Conservation (phyloP, 768 basidiomycete genomes). For the Leucogyrophana mollusca region DNA sequence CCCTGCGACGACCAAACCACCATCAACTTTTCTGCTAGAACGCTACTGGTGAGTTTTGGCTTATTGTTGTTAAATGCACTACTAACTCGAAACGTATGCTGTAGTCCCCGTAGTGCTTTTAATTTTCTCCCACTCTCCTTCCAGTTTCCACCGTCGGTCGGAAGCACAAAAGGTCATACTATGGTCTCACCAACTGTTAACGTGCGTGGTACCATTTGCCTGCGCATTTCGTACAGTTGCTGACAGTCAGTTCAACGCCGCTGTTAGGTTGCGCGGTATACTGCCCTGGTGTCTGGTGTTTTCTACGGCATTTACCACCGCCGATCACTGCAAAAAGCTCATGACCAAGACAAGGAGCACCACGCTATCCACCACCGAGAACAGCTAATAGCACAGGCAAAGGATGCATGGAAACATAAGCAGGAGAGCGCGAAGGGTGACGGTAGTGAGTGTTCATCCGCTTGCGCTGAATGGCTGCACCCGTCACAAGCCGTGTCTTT, state of each 20-base stretch:
- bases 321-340: conserved; percentile 79
- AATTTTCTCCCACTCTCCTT: conserved; percentile 15
- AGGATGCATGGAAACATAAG: conserved; percentile 87
- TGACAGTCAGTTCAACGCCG: conserved; percentile 6
- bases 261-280: conserved; percentile 89
- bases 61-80: neutral
- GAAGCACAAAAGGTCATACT: conserved; percentile 13
- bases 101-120: too few relatives aligned
- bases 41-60: conserved; percentile 7
- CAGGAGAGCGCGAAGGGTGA: conserved; percentile 50
- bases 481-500: too few relatives aligned
- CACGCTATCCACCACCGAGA: conserved; percentile 73
- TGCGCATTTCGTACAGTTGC: neutral
- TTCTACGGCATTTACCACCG: conserved; percentile 92
- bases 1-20: conserved; percentile 12
- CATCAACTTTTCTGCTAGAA: conserved; percentile 8
- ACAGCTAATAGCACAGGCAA: conserved; percentile 79
- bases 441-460: conserved; percentile 48
- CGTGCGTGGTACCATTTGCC: conserved; percentile 42
- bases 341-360: conserved; percentile 75
- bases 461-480: conserved; percentile 1
- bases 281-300: conserved; percentile 84
- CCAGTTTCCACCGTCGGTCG: conserved; percentile 7
- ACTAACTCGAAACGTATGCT: too few relatives aligned
- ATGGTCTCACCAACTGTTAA: conserved; percentile 80